phyloP scores from a whole-genome alignment of 371 early-diverging fungal species.

The Saksenaea oblongispora region DNA sequence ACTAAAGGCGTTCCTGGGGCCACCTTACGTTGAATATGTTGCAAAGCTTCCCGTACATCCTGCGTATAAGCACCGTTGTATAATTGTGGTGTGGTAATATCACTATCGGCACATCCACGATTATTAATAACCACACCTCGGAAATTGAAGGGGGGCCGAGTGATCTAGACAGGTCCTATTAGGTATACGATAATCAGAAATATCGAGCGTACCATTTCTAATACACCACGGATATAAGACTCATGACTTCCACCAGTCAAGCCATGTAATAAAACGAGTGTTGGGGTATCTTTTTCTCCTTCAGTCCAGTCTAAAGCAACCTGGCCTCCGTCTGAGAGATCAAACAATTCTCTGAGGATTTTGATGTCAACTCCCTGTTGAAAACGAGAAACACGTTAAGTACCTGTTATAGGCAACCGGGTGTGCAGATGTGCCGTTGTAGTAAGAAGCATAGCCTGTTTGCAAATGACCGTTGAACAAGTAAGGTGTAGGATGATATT shows the following conservation, averaged over 20 bases:
- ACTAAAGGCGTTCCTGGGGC: slow-evolving; percentile 68
- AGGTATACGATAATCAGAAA: not conserved
- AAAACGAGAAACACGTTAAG: not conserved
- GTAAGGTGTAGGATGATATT: slow-evolving; percentile 54
- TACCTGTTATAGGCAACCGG: slow-evolving; percentile 60
- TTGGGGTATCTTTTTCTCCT: slow-evolving; percentile 56
- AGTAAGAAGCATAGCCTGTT: slow-evolving; percentile 63
- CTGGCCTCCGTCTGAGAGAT: slow-evolving; percentile 82
- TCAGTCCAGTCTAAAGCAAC: slow-evolving; percentile 89
- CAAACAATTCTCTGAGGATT: slow-evolving; percentile 60
- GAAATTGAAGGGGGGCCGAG: slow-evolving; percentile 57
- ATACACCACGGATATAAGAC: slow-evolving; percentile 78
- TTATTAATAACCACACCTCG: slow-evolving; percentile 85
- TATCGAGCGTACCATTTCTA: slow-evolving; percentile 52
- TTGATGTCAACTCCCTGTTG: not conserved
- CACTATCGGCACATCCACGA: slow-evolving; percentile 83
- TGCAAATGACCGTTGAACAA: slow-evolving; percentile 64
- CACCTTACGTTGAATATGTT: slow-evolving; percentile 54
- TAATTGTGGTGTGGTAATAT: slow-evolving; percentile 74
- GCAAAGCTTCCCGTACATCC: slow-evolving; percentile 70
- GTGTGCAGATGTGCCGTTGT: slow-evolving; percentile 34
- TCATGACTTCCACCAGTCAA: slow-evolving; percentile 91
- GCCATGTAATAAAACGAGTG: slow-evolving; percentile 83
- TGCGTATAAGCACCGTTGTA: slow-evolving; percentile 86
- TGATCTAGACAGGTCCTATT: slow-evolving; percentile 19